These are phyloP conservation scores for Trichoderma citrinoviride DNA, from an alignment of 2,329 filamentous ascomycete genomes.

Conservation along the genomic window DNA sequence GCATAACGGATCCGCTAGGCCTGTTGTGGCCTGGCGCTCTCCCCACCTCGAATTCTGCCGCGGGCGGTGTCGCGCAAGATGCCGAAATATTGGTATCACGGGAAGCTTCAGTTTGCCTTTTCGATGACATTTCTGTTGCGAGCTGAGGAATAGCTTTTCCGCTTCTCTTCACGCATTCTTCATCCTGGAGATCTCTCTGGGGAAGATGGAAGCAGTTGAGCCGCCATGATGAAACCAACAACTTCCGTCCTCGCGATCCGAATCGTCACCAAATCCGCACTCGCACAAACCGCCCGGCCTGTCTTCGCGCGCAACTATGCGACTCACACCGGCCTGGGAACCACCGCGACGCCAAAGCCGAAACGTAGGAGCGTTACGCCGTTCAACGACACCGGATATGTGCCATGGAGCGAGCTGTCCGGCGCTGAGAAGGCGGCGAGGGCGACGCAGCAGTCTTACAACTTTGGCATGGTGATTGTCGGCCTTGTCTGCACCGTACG, in stretches of 20 bases:
- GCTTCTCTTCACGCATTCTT: neutral
- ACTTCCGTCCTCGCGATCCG: slow-evolving; percentile 39
- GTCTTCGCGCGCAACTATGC: slow-evolving; percentile 54
- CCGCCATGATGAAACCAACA: slow-evolving; percentile 48
- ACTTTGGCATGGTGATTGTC: slow-evolving; percentile 72
- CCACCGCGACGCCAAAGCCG: slow-evolving; percentile 38
- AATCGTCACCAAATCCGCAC: slow-evolving; percentile 31
- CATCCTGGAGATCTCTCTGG: slow-evolving; percentile 21
- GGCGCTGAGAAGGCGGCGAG: slow-evolving; percentile 74
- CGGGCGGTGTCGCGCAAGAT: slow-evolving; percentile 35
- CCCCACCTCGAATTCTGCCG: slow-evolving; percentile 38
- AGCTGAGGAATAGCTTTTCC: neutral
- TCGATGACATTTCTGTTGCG: neutral
- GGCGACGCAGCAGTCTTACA: slow-evolving; percentile 87
- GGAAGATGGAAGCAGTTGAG: slow-evolving; percentile 37
- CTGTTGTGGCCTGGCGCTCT: slow-evolving; percentile 29
- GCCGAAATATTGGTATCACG: slow-evolving; percentile 1
- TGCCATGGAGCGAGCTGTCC: slow-evolving; percentile 78
- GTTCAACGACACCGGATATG: slow-evolving; percentile 79
- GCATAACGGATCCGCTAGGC: slow-evolving; percentile 42
- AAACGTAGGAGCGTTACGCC: slow-evolving; percentile 72
- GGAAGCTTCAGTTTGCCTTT: neutral
- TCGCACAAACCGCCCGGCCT: slow-evolving; percentile 35
- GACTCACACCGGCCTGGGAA: slow-evolving; percentile 50
- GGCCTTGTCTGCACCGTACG: slow-evolving; percentile 73